These are phyloP conservation scores for Ascochyta rabiei DNA, from an alignment of 2,329 filamentous ascomycete genomes.

Conservation along the genomic window DNA sequence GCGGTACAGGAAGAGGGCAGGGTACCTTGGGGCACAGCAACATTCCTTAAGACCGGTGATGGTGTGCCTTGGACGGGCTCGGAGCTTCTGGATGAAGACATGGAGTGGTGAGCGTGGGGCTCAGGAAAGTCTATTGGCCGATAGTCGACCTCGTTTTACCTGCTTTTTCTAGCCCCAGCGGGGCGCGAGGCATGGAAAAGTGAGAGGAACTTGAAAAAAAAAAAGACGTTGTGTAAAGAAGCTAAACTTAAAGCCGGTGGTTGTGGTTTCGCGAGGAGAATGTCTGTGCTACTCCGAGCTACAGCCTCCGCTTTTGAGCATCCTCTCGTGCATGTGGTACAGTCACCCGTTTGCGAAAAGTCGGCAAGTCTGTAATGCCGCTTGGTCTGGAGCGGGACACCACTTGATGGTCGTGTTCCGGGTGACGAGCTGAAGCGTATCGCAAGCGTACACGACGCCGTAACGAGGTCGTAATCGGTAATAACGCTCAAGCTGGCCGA, in stretches of 20 bases:
- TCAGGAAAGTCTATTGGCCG: not conserved
- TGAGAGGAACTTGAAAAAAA: conserved; percentile 10
- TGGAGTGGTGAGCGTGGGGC: conserved; percentile 14
- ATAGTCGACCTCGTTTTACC: conserved; percentile 28
- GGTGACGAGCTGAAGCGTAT: conserved; percentile 12
- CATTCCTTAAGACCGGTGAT: conserved; percentile 33
- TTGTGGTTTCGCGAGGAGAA: conserved; percentile 19
- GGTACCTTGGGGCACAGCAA: conserved; percentile 28
- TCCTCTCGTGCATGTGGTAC: conserved; percentile 1
- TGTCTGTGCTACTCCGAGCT: conserved; percentile 8
- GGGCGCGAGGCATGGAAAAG: conserved; percentile 15
- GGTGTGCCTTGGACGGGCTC: conserved; percentile 34
- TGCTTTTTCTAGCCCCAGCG: conserved; percentile 29
- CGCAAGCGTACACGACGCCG: conserved; percentile 5
- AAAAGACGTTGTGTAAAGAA: conserved; percentile 25
- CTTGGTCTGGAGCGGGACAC: not conserved
- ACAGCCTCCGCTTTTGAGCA: conserved; percentile 15
- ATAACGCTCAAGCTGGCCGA: conserved; percentile 7
- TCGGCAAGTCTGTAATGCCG: conserved; percentile 2
- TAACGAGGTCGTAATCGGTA: conserved; percentile 12
- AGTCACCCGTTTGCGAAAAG: not conserved
- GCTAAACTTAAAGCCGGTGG: conserved; percentile 33
- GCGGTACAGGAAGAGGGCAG: conserved; percentile 22
- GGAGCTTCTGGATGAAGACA: conserved; percentile 12
- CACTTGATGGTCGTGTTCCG: conserved; percentile 3